Evolutionary conservation across 352 stramenopile species (phyloP).

Genomic region (Globisporangium middletonii): DNA sequence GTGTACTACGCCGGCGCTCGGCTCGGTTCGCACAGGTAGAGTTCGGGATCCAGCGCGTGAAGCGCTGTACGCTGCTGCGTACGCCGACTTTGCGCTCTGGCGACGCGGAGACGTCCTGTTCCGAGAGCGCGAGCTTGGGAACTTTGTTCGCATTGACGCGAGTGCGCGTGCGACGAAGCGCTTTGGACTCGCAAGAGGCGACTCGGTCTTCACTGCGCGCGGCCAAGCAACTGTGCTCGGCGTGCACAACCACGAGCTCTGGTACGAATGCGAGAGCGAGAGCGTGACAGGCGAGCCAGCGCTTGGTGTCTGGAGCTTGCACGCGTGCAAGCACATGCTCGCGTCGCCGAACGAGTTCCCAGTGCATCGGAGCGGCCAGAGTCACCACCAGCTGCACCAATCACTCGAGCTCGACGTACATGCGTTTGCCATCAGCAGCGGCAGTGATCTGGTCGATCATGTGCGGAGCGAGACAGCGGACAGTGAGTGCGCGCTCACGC

Average conservation of each 20-base stretch:
- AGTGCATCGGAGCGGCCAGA: slow-evolving; percentile 21
- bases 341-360: slow-evolving; percentile 34
- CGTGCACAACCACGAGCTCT: slow-evolving; percentile 55
- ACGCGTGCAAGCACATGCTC: slow-evolving; percentile 40
- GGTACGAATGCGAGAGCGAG: slow-evolving; percentile 40
- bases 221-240: slow-evolving; percentile 59
- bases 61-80: slow-evolving; percentile 21
- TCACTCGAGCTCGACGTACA: slow-evolving; percentile 4
- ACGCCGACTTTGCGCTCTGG: slow-evolving; percentile 25
- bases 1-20: no score
- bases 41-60: neutral
- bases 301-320: slow-evolving; percentile 42
- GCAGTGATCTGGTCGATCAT: neutral
- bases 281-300: neutral
- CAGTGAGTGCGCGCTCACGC: neutral
- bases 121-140: slow-evolving; percentile 26
- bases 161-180: slow-evolving; percentile 17
- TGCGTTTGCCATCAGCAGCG: no score
- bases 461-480: neutral
- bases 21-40: neutral
- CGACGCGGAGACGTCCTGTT: slow-evolving; percentile 18
- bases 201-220: slow-evolving; percentile 55
- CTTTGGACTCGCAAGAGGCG: slow-evolving; percentile 39
- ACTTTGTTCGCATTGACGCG: slow-evolving; percentile 29
- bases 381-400: neutral